A percentile compares a stretch with the other conserved stretches of the same genome.
These are phyloP conservation scores for Cyberlindnera maclurae DNA, from an alignment of 805 yeast genomes.

Conservation along the genomic window DNA sequence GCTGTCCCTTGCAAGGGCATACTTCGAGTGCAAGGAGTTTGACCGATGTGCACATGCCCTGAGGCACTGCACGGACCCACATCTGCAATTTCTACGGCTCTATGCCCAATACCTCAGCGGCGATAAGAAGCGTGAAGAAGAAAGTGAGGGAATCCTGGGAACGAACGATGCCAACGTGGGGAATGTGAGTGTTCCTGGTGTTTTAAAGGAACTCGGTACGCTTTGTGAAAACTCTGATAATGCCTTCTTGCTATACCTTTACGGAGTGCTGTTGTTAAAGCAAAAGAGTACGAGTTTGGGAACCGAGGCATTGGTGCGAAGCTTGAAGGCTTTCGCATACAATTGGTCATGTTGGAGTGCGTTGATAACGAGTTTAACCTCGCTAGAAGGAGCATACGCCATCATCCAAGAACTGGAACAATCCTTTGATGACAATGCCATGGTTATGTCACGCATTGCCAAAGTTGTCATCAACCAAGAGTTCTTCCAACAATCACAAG, in stretches of 20 bases:
- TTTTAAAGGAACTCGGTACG: conserved; percentile 40
- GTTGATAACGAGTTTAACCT: conserved; percentile 51
- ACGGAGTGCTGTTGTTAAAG: conserved; percentile 60
- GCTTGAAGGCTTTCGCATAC: conserved; percentile 64
- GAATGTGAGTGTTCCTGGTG: conserved; percentile 25
- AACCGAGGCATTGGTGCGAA: conserved; percentile 48
- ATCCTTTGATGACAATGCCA: conserved; percentile 11
- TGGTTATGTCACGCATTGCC: conserved; percentile 14
- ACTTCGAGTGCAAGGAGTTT: conserved; percentile 80
- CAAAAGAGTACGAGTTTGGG: conserved; percentile 59
- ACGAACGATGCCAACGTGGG: conserved; percentile 27
- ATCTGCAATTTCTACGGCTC: conserved; percentile 52
- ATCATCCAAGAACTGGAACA: conserved; percentile 17
- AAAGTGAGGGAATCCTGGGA: conserved; percentile 56
- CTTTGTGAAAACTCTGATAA: conserved; percentile 20
- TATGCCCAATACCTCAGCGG: conserved; percentile 71
- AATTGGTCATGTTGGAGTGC: conserved; percentile 96
- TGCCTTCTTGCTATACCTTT: conserved; percentile 64
- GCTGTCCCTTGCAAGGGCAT: conserved; percentile 57
- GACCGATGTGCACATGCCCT: conserved; percentile 65
- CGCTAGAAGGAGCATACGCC: conserved; percentile 50
- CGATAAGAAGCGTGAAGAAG: conserved; percentile 69
- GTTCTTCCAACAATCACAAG: conserved; percentile 60
- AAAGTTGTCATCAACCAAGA: conserved; percentile 44
- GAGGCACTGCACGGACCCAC: conserved; percentile 41